phyloP scores from a whole-genome alignment of 345 rosid genomes.

The Cochlearia excelsa region DNA sequence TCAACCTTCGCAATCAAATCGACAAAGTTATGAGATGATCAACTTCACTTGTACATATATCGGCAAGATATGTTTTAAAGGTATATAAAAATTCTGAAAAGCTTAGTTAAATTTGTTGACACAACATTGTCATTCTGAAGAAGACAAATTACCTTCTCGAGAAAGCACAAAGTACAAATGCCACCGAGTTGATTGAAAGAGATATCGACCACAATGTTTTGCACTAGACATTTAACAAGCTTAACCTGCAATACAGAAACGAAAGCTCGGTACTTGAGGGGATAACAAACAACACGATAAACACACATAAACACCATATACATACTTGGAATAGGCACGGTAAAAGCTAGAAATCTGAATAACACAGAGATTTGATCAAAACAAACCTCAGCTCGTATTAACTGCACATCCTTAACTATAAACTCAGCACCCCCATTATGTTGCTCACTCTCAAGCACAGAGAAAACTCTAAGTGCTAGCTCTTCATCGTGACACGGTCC shows the following conservation, averaged over 20 bases:
- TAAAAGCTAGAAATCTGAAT: neutral
- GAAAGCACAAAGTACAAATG: conserved; percentile 95
- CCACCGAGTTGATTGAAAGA: conserved; percentile 99
- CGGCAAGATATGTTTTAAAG: neutral
- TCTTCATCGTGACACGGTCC: conserved; percentile 56
- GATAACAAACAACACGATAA: neutral
- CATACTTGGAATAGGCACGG: neutral
- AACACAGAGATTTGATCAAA: neutral
- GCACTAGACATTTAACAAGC: conserved; percentile 93
- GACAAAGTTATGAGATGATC: too few relatives aligned
- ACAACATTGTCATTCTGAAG: conserved; percentile 1
- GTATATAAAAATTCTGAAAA: conserved; percentile 1
- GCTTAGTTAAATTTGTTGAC: conserved; percentile 9
- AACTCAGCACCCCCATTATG: conserved; percentile 50
- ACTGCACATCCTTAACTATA: conserved; percentile 69
- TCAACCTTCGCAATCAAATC: conserved; percentile 57
- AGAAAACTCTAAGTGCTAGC: conserved; percentile 49
- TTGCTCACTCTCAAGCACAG: conserved; percentile 71
- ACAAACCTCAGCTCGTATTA: conserved; percentile 74
- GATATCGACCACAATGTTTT: conserved; percentile 94
- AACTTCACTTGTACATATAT: too few relatives aligned
- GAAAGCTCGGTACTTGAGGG: conserved; percentile 15
- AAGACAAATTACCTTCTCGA: conserved; percentile 71
- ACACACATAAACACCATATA: conserved; percentile 19
- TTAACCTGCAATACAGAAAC: conserved; percentile 60